These are phyloP conservation scores for Pichia occidentalis DNA, from an alignment of 805 yeast species.

Conservation along the genomic window DNA sequence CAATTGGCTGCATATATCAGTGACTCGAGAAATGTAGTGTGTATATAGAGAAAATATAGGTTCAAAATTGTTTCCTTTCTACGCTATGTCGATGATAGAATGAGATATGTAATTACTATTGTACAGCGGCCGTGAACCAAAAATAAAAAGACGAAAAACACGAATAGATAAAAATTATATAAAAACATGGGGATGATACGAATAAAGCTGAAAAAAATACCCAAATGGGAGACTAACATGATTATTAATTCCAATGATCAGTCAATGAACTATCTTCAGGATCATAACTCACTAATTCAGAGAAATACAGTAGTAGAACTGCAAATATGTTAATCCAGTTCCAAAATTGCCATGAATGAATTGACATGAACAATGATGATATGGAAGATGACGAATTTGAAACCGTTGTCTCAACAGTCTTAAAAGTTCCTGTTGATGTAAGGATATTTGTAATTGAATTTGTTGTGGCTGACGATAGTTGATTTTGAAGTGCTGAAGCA, in stretches of 20 bases:
- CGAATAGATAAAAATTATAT: neutral
- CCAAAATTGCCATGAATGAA: constrained; percentile 93
- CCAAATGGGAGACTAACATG: neutral
- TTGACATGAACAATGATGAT: constrained; percentile 9
- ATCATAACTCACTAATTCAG: constrained; percentile 52
- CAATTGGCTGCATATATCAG: no score
- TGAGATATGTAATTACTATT: no score
- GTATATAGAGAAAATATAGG: no score
- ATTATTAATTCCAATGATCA: constrained; percentile 25
- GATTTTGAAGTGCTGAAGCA: neutral
- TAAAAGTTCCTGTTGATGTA: no score
- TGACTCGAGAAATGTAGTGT: no score
- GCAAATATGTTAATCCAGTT: constrained; percentile 89
- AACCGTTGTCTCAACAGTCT: neutral
- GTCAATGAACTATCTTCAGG: constrained; percentile 31
- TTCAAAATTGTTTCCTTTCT: no score
- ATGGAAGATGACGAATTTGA: neutral
- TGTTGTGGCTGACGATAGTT: constrained; percentile 1
- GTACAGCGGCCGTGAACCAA: no score
- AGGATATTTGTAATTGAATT: neutral
- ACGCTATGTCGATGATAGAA: no score
- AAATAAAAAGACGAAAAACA: no score
- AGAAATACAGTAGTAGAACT: constrained; percentile 69
- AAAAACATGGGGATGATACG: neutral
- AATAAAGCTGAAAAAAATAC: neutral